These are phyloP conservation scores for Francoa sonchifolia DNA, from an alignment of 441 rosid species.

Conservation along the genomic window DNA sequence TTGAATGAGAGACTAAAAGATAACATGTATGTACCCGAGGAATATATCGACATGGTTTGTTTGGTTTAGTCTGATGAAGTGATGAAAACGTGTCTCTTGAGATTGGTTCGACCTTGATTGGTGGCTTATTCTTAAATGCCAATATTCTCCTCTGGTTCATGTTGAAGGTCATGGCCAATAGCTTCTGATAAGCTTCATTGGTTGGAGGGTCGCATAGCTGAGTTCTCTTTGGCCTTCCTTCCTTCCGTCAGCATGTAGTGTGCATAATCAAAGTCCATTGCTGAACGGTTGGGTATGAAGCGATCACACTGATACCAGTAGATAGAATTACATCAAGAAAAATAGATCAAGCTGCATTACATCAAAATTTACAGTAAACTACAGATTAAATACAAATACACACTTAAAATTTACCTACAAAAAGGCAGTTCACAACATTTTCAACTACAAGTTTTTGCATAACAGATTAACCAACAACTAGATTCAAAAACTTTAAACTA, in stretches of 20 bases:
- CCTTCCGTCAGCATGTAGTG: constrained; percentile 37
- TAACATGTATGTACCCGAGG: constrained; percentile 31
- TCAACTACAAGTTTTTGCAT: too few species aligned
- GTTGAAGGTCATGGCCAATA: constrained; percentile 46
- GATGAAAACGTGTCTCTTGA: constrained; percentile 17
- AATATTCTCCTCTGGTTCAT: constrained; percentile 54
- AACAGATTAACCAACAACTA: too few species aligned
- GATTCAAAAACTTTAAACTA: too few species aligned
- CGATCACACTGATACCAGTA: constrained; percentile 29
- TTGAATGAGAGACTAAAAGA: background rate
- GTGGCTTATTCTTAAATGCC: constrained; percentile 63
- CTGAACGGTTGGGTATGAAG: constrained; percentile 43
- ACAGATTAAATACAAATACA: too few species aligned
- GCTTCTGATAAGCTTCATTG: constrained; percentile 53
- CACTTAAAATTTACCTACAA: too few species aligned
- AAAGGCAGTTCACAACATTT: too few species aligned
- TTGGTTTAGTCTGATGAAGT: constrained; percentile 26
- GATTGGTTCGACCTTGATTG: constrained; percentile 24
- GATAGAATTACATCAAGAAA: background rate
- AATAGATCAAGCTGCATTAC: background rate
- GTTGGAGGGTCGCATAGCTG: constrained; percentile 40
- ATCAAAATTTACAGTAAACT: too few species aligned
- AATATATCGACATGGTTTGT: constrained; percentile 39
- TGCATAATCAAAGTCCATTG: constrained; percentile 47
- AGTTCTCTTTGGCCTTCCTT: constrained; percentile 27